Conservation (phyloP, 805 yeast species). For the Candida sakaeoensis region DNA sequence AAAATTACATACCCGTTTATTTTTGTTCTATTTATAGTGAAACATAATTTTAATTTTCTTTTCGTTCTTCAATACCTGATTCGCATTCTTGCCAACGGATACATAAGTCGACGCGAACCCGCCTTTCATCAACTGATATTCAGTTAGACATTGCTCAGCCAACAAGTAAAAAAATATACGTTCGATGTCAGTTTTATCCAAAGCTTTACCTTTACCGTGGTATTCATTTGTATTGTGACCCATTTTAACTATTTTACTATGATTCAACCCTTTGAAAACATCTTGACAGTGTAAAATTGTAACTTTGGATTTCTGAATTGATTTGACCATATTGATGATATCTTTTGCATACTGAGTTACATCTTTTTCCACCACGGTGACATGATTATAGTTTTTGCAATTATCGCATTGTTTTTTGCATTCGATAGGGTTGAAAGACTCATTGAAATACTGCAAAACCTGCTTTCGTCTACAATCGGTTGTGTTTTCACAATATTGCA, state of each 20-base stretch:
- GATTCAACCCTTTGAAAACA: slow-evolving; percentile 68
- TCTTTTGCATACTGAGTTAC: slow-evolving; percentile 61
- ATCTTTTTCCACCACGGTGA: slow-evolving; percentile 53
- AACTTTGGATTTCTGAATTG: slow-evolving; percentile 55
- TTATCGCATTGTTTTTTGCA: slow-evolving; percentile 84
- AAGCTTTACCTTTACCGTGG: slow-evolving; percentile 67
- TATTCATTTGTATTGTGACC: slow-evolving; percentile 59
- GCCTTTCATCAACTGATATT: slow-evolving; percentile 66
- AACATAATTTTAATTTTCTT: slow-evolving; percentile 52
- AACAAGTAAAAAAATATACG: slow-evolving; percentile 78
- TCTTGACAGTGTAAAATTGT: slow-evolving; percentile 83
- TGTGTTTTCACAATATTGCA: slow-evolving; percentile 85
- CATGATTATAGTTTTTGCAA: slow-evolving; percentile 46
- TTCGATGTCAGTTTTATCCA: slow-evolving; percentile 70
- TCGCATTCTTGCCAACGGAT: slow-evolving; percentile 55
- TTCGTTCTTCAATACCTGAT: slow-evolving; percentile 40
- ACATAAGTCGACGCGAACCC: slow-evolving; percentile 83
- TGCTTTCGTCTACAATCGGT: slow-evolving; percentile 89
- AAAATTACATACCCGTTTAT: neutral
- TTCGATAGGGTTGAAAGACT: slow-evolving; percentile 58
- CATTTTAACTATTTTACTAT: slow-evolving; percentile 54
- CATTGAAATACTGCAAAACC: slow-evolving; percentile 88
- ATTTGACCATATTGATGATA: slow-evolving; percentile 56
- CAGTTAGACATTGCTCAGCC: slow-evolving; percentile 61
- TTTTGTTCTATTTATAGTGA: slow-evolving; percentile 19